phyloP scores from a whole-genome alignment of 2,329 filamentous ascomycete genomes.

The Sclerotinia nivalis region DNA sequence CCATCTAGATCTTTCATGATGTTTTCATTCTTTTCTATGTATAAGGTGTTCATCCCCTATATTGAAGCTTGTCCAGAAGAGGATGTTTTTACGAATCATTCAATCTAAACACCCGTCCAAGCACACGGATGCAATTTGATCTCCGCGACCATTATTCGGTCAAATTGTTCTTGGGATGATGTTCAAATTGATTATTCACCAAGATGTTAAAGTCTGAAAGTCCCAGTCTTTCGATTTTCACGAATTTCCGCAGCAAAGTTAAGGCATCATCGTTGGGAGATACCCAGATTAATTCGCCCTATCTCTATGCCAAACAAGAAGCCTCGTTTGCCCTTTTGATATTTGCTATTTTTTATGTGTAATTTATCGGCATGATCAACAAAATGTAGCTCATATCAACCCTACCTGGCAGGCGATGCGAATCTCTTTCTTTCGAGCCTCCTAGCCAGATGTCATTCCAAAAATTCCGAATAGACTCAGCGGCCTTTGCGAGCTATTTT shows the following conservation, averaged over 20 bases:
- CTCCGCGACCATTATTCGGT: neutral
- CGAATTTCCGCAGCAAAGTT: neutral
- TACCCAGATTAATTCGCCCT: too few relatives aligned
- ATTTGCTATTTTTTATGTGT: neutral
- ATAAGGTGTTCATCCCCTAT: neutral
- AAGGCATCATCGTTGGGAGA: too few relatives aligned
- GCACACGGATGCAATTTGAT: neutral
- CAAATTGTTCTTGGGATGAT: slow-evolving; percentile 1
- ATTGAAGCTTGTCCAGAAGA: neutral
- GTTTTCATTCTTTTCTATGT: slow-evolving; percentile 4
- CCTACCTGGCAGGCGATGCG: neutral
- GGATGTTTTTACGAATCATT: neutral
- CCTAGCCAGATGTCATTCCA: neutral
- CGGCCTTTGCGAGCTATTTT: neutral
- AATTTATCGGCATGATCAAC: neutral
- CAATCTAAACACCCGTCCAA: neutral
- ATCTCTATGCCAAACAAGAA: neutral
- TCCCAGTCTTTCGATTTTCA: neutral
- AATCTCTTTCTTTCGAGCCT: neutral
- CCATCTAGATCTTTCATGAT: neutral
- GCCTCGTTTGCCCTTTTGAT: neutral
- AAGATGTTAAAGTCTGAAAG: neutral
- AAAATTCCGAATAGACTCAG: too few relatives aligned
- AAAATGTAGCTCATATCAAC: neutral
- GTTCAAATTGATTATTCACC: neutral